phyloP scores from a whole-genome alignment of 2,329 filamentous ascomycete species.

The Botryotinia globosa region DNA sequence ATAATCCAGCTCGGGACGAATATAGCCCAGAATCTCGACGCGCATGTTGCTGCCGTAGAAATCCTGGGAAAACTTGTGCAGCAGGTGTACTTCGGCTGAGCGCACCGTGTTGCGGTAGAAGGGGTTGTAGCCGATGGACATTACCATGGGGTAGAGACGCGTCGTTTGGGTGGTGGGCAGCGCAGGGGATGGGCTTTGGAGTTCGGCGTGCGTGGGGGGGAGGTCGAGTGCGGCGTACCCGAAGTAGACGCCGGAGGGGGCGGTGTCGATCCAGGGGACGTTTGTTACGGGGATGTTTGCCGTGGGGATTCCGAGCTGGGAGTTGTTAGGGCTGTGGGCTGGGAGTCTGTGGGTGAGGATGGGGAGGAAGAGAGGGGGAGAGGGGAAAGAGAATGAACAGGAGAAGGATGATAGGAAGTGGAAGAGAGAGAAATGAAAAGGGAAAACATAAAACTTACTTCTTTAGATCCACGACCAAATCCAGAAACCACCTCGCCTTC shows the following conservation, averaged over 20 bases:
- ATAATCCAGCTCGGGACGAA: constrained; percentile 88
- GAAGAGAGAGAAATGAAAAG: constrained; percentile 10
- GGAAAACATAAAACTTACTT: constrained; percentile 51
- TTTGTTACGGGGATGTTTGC: constrained; percentile 82
- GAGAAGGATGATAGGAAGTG: too few species aligned
- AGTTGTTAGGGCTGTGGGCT: not conserved
- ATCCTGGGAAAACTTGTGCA: constrained; percentile 72
- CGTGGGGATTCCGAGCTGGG: constrained; percentile 87
- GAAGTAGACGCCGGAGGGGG: constrained; percentile 85
- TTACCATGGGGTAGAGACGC: constrained; percentile 76
- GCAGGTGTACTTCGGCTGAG: constrained; percentile 85
- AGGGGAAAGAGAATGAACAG: not conserved
- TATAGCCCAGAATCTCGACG: constrained; percentile 79
- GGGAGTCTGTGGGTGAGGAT: too few species aligned
- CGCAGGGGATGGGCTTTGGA: constrained; percentile 13
- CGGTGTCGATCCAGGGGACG: constrained; percentile 58
- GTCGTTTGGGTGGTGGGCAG: constrained; percentile 31
- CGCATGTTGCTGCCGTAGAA: constrained; percentile 85
- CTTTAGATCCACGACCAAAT: constrained; percentile 90
- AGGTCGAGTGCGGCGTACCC: constrained; percentile 78
- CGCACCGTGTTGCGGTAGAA: constrained; percentile 91
- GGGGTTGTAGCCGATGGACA: constrained; percentile 95
- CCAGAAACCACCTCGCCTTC: constrained; percentile 86
- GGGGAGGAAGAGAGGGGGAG: not conserved
- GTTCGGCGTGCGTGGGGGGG: constrained; percentile 45